Evolutionary conservation across 2,329 filamentous ascomycete genomes (phyloP), one percentile per base, ranked within the genome.

Genomic region (Ambrosiella beaveri): DNA sequence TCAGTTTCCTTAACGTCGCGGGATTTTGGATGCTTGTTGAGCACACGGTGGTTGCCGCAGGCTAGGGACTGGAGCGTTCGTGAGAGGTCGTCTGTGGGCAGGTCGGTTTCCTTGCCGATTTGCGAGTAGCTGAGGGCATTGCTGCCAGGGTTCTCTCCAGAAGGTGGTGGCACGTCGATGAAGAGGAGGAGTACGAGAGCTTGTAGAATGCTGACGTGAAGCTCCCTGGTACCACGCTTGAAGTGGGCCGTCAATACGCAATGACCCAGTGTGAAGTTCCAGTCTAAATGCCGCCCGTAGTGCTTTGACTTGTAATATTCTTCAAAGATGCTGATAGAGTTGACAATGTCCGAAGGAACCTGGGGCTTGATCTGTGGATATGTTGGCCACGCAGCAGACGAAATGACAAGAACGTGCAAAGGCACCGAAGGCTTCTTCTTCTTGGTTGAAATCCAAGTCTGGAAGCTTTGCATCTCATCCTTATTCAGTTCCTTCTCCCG

Each of bases 11-110:
- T 78, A 63, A 98, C 82, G 0, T 98, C 90, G 84, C 80, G 52
- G 52, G 52, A 54, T 11, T n/a, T 17, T 9, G 37, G 52, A 38
- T 41, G 52, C 71, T 98, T 98, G 49, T 73, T 78, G 15, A 98
- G 76, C 9, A 96, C 88, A 6, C 88, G 84, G 37, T 85, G 78
- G 71, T 89, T 93, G 63, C 86, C 91, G 68, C 91, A 97, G 2
- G 94, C 93, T 12, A 98, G 81, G 3, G 90, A 96, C 70, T 98
- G 93, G 13, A 98, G 79, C 0, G 93, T 98, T 59, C 93, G 86
- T 64, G 86, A 82, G 19, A 98, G 80, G 66, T 97, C 89, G 39
- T 75, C 74, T 56, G 87, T 86, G 44, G 81, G 78, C 11, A 97
- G 78, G 35, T 82, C 85, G 0, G 88, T 93, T 19, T 81, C 80